phyloP scores from a whole-genome alignment of 2,329 filamentous ascomycete genomes.

The Fusarium papillatum region DNA sequence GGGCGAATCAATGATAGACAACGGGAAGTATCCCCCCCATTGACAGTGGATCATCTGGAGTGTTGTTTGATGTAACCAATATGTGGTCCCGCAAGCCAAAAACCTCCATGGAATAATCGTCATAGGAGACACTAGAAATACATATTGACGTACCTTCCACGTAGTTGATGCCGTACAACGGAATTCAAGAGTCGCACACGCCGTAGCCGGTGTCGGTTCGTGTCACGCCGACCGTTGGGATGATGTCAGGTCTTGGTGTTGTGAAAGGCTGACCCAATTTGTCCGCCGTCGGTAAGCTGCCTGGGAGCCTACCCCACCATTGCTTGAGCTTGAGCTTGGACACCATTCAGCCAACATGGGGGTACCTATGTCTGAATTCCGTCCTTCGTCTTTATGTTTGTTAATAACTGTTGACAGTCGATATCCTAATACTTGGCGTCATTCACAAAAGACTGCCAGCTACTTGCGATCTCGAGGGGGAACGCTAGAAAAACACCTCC shows the following conservation, averaged over 20 bases:
- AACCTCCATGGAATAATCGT: background rate
- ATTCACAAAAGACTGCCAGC: background rate
- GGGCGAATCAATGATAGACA: background rate
- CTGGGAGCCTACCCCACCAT: conserved; percentile 23
- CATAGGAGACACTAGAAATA: background rate
- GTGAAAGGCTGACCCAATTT: background rate
- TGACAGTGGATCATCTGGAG: background rate
- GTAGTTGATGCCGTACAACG: conserved; percentile 16
- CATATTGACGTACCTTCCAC: conserved; percentile 9
- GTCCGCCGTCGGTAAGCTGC: conserved; percentile 1
- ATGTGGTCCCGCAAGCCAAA: background rate
- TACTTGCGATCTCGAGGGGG: background rate
- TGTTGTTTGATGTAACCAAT: background rate
- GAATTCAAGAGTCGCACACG: conserved; percentile 5
- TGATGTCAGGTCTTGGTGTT: conserved; percentile 37
- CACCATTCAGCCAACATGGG: background rate
- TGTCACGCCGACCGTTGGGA: conserved; percentile 6
- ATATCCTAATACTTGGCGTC: background rate
- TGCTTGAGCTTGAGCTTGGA: background rate
- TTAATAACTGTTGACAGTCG: background rate
- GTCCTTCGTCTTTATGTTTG: too few species aligned
- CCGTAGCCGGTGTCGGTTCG: conserved; percentile 17
- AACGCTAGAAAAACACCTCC: background rate
- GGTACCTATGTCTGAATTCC: background rate
- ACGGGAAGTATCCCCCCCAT: background rate